Percentiles rank a stretch among this genome's conserved stretches.
Evolutionary conservation across 306 rosid species (phyloP).

Genomic region (Gillenia trifoliata): DNA sequence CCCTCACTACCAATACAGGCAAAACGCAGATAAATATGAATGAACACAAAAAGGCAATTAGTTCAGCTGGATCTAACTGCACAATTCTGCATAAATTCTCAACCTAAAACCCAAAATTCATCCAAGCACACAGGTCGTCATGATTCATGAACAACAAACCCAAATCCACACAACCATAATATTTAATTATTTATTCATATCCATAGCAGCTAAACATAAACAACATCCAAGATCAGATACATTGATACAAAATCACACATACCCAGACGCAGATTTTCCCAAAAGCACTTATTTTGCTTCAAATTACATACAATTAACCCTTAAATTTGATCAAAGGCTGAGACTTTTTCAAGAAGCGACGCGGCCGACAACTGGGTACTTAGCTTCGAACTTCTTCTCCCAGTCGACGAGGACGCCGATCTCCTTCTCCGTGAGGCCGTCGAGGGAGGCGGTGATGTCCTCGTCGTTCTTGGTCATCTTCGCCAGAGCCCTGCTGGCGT

Average conservation of each 20-base stretch:
- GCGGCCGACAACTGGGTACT: slow-evolving; percentile 81
- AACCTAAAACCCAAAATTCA: neutral
- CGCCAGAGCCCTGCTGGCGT: slow-evolving; percentile 92
- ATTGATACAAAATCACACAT: neutral
- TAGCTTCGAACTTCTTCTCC: slow-evolving; percentile 93
- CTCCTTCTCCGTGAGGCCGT: slow-evolving; percentile 92
- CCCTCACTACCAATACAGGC: neutral
- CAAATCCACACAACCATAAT: neutral
- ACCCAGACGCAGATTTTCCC: slow-evolving; percentile 4
- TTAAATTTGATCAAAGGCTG: neutral
- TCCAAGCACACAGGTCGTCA: neutral
- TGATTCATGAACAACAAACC: neutral
- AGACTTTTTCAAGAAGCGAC: slow-evolving; percentile 31
- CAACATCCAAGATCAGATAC: neutral
- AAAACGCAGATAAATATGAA: neutral
- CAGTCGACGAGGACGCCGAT: slow-evolving; percentile 88
- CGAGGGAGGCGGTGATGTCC: slow-evolving; percentile 57
- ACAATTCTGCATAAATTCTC: neutral
- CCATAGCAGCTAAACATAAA: neutral
- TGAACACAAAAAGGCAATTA: no score
- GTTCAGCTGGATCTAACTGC: neutral
- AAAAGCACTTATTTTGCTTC: neutral
- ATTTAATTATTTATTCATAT: neutral
- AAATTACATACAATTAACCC: neutral
- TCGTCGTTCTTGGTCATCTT: slow-evolving; percentile 92